Conservation (phyloP, 371 early-diverging fungal genomes). For the Mortierella sp. region DNA sequence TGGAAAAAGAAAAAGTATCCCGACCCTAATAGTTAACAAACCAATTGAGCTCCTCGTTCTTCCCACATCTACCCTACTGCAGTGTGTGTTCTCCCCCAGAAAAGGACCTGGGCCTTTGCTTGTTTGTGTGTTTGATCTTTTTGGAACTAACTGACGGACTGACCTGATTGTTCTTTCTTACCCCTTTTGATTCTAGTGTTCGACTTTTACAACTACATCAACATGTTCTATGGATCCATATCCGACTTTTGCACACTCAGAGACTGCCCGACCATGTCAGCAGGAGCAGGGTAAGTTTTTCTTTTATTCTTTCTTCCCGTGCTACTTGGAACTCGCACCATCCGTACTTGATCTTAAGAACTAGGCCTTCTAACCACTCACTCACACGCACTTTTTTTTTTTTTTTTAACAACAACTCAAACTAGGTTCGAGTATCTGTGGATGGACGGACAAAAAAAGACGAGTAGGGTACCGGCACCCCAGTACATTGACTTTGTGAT, state of each 20-base stretch:
- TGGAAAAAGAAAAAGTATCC: not conserved
- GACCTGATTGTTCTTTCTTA: not conserved
- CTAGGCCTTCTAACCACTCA: not conserved
- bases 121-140: not conserved
- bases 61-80: not conserved
- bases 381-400: conserved; percentile 3
- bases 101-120: not conserved
- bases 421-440: conserved; percentile 88
- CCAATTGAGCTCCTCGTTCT: not conserved
- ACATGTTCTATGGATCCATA: conserved; percentile 92
- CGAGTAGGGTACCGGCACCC: conserved; percentile 89
- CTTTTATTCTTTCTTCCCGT: not conserved
- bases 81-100: not conserved
- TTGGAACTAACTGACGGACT: not conserved
- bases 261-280: conserved; percentile 90
- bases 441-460: conserved; percentile 90
- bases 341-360: not conserved
- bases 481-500: conserved; percentile 95
- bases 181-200: conserved; percentile 65
- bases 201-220: conserved; percentile 95
- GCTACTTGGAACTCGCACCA: not conserved
- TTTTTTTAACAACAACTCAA: conserved; percentile 15
- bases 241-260: conserved; percentile 90
- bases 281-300: conserved; percentile 78
- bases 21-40: not conserved